These are phyloP conservation scores for Coriolopsis trogii DNA, from an alignment of 1,284 basidiomycete species.

Conservation along the genomic window DNA sequence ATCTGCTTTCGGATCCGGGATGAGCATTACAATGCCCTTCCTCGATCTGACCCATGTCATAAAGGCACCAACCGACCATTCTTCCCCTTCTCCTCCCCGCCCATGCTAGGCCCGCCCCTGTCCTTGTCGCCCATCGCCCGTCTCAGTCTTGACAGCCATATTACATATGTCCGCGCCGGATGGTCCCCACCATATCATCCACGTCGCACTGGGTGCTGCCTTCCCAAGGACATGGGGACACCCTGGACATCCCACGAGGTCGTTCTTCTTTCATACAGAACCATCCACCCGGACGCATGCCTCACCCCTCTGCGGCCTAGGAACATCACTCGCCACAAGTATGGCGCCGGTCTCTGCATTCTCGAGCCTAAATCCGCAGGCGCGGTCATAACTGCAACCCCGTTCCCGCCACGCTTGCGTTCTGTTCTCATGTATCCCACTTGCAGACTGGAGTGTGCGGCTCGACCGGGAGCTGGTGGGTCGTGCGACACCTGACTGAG, in stretches of 20 bases:
- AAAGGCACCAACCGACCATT: neutral
- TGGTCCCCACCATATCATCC: neutral
- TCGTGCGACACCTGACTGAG: too few relatives aligned
- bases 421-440: slow-evolving; percentile 6
- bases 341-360: slow-evolving; percentile 3
- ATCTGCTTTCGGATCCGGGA: slow-evolving; percentile 29
- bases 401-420: slow-evolving; percentile 1
- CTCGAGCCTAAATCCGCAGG: slow-evolving; percentile 3
- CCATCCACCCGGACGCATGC: slow-evolving; percentile 5
- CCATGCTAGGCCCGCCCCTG: neutral
- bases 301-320: neutral
- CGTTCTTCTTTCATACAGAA: slow-evolving; percentile 24
- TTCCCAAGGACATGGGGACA: neutral
- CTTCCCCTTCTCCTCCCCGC: neutral
- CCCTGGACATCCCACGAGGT: slow-evolving; percentile 15
- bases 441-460: slow-evolving; percentile 12
- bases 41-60: slow-evolving; percentile 4
- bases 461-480: too few relatives aligned
- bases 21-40: slow-evolving; percentile 16
- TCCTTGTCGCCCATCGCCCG: neutral
- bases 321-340: slow-evolving; percentile 12
- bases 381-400: slow-evolving; percentile 4
- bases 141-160: neutral
- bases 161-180: too few relatives aligned
- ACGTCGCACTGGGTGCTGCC: neutral